Base-by-base conservation (phyloP, 2,329 filamentous ascomycete species). In the Phialocephala sp. region DNA sequence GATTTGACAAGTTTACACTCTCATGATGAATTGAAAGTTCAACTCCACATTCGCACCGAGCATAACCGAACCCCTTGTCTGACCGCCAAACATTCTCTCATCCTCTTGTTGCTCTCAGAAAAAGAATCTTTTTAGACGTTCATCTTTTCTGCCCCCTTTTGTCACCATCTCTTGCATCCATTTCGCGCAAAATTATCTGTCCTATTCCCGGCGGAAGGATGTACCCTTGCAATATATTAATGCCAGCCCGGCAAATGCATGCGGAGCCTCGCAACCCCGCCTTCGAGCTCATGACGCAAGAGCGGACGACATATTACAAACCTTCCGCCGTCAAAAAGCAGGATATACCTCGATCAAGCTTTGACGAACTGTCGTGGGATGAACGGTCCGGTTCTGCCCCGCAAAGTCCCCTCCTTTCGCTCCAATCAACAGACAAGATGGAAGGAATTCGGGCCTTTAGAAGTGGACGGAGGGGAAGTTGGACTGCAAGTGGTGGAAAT, bases 221-320 rank as follows among this genome's bases (percentile, higher is more conserved):
- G 6, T 6, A 50, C n/a, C 45, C 20, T 22, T 18, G 14, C 50
- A 11, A 18, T 24, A 20, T 4, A 20, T 18, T 15, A 18, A 15
- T 12, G 15, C 15, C 50, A 27, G 9, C 2, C 45, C 20, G 20
- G 45, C 45, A 50, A 24, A 9, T 11, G 9, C 4, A 20, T 24
- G 50, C 45, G 45, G 50, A 54, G 50, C 50, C 50, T 22, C 50
- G 50, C 50, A 54, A 54, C 20, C 27, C n/a, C 45, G 22, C 45
- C 22, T 50, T 50, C 45, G 5, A 15, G n/a, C 2, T 20, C 45
- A 50, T 24, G 45, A 50, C 45, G n/a, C 45, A 50, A 50, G 45
- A 14, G n/a, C 41, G 41, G 15, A 43, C 6, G n/a, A 6, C n/a
- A 6, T 2, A n/a, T 43, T 6, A n/a, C 15, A 18, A 18, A 14